These are phyloP conservation scores for Schizophyllum commune DNA, from an alignment of 1,284 basidiomycete genomes.

Conservation along the genomic window DNA sequence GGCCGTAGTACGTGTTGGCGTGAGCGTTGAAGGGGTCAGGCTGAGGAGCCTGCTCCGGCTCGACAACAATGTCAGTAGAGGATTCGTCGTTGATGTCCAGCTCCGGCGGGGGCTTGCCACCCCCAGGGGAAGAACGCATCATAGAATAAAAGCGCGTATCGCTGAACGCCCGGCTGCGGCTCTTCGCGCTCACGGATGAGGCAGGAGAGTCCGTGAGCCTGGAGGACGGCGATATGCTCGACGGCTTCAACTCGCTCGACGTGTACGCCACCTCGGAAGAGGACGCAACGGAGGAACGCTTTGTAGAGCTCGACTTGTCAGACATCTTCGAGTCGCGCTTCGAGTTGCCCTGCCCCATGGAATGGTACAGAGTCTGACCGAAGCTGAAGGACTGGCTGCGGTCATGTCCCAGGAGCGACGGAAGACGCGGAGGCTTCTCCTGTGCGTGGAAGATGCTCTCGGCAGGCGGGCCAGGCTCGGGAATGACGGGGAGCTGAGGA, in stretches of 20 bases:
- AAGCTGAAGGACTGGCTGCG: slow-evolving; percentile 56
- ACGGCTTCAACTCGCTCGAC: slow-evolving; percentile 20
- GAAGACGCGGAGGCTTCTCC: slow-evolving; percentile 27
- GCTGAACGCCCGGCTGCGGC: slow-evolving; percentile 46
- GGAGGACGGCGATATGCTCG: slow-evolving; percentile 17
- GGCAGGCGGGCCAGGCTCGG: slow-evolving; percentile 3
- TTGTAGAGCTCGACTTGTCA: neutral
- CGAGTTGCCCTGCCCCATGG: slow-evolving; percentile 20
- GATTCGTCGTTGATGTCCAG: slow-evolving; percentile 55
- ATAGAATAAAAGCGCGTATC: slow-evolving; percentile 56
- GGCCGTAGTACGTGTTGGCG: slow-evolving; percentile 69
- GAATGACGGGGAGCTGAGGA: neutral
- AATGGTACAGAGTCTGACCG: slow-evolving; percentile 52
- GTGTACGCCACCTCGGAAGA: slow-evolving; percentile 20
- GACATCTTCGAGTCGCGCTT: slow-evolving; percentile 12
- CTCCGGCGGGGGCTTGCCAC: slow-evolving; percentile 29
- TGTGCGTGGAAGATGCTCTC: slow-evolving; percentile 32
- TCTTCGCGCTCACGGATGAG: slow-evolving; percentile 19
- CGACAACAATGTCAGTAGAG: slow-evolving; percentile 34
- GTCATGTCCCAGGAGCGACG: slow-evolving; percentile 28
- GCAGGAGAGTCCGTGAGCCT: neutral
- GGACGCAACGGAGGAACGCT: slow-evolving; percentile 11
- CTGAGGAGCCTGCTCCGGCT: slow-evolving; percentile 21
- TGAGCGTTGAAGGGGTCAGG: slow-evolving; percentile 67
- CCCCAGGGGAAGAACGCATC: slow-evolving; percentile 24